Percentiles rank a stretch among this genome's conserved stretches.
Conservation (phyloP, 1,284 basidiomycete genomes). For the Tylopilus sp. region DNA sequence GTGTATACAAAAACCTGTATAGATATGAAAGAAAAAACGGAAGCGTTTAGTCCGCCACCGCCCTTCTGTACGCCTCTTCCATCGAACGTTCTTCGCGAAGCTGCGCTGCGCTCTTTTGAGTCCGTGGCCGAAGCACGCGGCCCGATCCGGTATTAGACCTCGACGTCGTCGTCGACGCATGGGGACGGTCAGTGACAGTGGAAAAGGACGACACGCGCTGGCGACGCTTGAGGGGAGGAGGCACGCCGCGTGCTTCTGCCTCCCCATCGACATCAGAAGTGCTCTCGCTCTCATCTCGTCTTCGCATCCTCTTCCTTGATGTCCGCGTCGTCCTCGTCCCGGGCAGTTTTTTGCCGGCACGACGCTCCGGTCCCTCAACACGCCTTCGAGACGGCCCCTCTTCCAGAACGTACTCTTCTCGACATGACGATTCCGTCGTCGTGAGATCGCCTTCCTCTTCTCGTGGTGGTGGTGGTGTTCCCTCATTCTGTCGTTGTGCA, state of each 20-base stretch:
- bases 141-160: conserved; percentile 35
- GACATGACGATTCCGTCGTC: conserved; percentile 2
- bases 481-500: conserved; percentile 16
- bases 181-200: neutral
- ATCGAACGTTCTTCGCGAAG: conserved; percentile 44
- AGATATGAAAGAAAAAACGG: conserved; percentile 1
- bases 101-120: conserved; percentile 46
- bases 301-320: conserved; percentile 28
- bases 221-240: conserved; percentile 24
- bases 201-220: conserved; percentile 2
- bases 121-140: conserved; percentile 51
- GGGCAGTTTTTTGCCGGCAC: conserved; percentile 6
- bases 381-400: conserved; percentile 3
- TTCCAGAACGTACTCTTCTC: conserved; percentile 1
- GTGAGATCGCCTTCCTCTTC: conserved; percentile 4
- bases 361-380: conserved; percentile 8
- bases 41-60: conserved; percentile 37
- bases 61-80: conserved; percentile 48
- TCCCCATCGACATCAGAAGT: conserved; percentile 24
- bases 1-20: conserved; percentile 13
- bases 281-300: conserved; percentile 9
- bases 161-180: conserved; percentile 9
- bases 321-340: conserved; percentile 14
- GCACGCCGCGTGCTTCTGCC: conserved; percentile 9
- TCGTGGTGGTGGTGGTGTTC: conserved; percentile 5